Evolutionary conservation across 768 basidiomycete species (phyloP).

Genomic region (Trametes punicea): DNA sequence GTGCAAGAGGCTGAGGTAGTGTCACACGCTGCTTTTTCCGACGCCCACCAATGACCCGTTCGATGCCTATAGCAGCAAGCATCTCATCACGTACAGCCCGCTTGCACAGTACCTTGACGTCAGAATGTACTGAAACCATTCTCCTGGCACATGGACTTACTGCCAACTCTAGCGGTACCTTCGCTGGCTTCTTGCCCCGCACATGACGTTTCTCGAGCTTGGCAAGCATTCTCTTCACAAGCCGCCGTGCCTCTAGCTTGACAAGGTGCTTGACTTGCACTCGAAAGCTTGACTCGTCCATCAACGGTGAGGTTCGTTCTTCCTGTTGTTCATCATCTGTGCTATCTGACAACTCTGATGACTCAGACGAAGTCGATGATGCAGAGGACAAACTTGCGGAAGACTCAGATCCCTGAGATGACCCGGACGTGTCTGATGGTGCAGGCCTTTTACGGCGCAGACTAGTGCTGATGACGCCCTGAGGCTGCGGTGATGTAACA

Average conservation of each 20-base stretch:
- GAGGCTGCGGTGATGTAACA: too few species aligned
- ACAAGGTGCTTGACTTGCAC: neutral
- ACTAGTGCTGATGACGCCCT: too few species aligned
- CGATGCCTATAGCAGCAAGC: neutral
- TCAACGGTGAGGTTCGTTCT: neutral
- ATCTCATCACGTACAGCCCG: neutral
- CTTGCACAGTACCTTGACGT: neutral
- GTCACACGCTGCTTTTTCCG: neutral
- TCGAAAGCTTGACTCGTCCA: neutral
- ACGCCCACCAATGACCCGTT: neutral
- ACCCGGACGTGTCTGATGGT: too few species aligned
- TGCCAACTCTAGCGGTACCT: neutral
- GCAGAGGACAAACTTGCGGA: too few species aligned
- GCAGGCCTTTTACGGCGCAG: too few species aligned
- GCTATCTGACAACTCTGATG: too few species aligned
- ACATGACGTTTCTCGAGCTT: neutral
- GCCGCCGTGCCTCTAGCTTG: neutral
- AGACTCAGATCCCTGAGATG: too few species aligned
- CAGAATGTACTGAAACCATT: neutral
- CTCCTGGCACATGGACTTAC: neutral
- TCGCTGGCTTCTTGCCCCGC: neutral
- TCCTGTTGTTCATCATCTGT: neutral
- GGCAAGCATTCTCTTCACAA: neutral
- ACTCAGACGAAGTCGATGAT: too few species aligned
- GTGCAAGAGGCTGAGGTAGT: neutral